Conservation (phyloP, 306 rosid species). For the Vicia faba region DNA sequence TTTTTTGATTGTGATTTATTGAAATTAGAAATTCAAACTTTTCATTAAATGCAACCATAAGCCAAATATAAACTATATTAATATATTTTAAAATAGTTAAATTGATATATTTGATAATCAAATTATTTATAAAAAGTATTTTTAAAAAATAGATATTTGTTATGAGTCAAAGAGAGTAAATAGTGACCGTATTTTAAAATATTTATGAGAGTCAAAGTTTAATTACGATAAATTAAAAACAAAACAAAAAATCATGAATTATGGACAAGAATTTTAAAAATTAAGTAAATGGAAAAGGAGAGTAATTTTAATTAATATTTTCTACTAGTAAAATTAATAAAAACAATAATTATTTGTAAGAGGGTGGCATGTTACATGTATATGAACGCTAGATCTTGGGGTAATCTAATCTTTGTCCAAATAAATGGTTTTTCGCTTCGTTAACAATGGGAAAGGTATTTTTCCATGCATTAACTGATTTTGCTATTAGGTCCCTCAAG, state of each 20-base stretch:
- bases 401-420: neutral
- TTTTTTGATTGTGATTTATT: too few species aligned
- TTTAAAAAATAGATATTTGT: too few species aligned
- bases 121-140: too few species aligned
- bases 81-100: too few species aligned
- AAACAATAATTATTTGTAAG: neutral
- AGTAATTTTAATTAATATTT: neutral
- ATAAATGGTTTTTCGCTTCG: neutral
- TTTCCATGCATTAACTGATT: neutral
- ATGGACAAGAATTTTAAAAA: neutral
- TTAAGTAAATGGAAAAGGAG: too few species aligned
- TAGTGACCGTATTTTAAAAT: too few species aligned
- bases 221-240: neutral
- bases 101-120: too few species aligned
- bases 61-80: too few species aligned
- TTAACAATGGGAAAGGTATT: constrained; percentile 3
- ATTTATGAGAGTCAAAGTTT: neutral
- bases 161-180: too few species aligned
- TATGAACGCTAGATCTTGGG: neutral
- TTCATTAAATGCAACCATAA: too few species aligned
- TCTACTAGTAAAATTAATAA: neutral
- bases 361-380: neutral
- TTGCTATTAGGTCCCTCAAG: neutral
- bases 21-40: too few species aligned
- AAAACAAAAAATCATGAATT: neutral